Evolutionary conservation across 768 basidiomycete species (phyloP).

Genomic region (Lactarius pseudohatsudake): DNA sequence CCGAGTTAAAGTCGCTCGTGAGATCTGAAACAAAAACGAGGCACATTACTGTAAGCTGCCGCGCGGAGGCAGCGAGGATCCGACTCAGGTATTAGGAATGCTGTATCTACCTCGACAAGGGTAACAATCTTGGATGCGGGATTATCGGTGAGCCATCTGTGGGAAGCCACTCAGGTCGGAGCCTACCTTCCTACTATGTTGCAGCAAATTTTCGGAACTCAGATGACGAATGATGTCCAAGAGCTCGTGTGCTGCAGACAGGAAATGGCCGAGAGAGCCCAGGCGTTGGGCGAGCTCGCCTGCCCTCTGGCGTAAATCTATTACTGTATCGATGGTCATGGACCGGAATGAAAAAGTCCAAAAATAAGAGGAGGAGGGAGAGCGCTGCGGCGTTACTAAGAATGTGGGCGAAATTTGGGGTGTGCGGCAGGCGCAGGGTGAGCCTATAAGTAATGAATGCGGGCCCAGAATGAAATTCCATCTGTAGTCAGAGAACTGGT

Average conservation of each 20-base stretch:
- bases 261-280: constrained; percentile 23
- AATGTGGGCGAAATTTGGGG: constrained; percentile 18
- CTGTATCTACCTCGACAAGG: constrained; percentile 28
- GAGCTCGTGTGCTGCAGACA: constrained; percentile 28
- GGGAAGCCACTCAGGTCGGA: not conserved
- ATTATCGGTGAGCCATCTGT: constrained; percentile 15
- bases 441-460: constrained; percentile 25
- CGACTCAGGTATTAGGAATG: constrained; percentile 6
- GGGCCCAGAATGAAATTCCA: constrained; percentile 20
- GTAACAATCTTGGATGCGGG: constrained; percentile 27
- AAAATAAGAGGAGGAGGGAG: constrained; percentile 11
- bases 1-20: constrained; percentile 27
- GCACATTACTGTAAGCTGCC: constrained; percentile 14
- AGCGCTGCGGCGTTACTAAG: constrained; percentile 20
- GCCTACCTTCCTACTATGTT: constrained; percentile 29
- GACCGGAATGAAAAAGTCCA: not conserved
- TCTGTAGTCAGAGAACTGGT: constrained; percentile 23
- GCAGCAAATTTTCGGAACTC: constrained; percentile 23
- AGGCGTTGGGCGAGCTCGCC: constrained; percentile 27
- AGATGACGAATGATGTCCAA: constrained; percentile 23
- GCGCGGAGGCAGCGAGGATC: constrained; percentile 9
- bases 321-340: constrained; percentile 24
- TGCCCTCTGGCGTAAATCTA: constrained; percentile 28
- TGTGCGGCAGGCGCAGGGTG: constrained; percentile 19
- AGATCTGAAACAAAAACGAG: constrained; percentile 27